Conservation (phyloP, 257 asterid species). For the Solanum virginianum region DNA sequence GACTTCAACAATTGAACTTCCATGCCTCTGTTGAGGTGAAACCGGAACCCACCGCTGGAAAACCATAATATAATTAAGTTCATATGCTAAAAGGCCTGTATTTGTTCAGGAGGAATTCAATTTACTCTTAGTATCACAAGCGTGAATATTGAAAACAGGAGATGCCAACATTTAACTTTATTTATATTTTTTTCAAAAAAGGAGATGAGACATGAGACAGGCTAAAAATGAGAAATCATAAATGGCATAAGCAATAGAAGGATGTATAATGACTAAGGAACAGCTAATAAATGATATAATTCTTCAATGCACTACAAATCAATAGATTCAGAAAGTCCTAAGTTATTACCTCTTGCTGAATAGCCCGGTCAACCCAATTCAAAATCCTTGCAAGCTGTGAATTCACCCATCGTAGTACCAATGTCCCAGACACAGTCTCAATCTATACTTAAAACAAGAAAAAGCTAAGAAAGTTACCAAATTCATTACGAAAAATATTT, state of each 20-base stretch:
- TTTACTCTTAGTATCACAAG: background rate
- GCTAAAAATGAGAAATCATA: background rate
- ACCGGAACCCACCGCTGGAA: slow-evolving; percentile 74
- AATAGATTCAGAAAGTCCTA: background rate
- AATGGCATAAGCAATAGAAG: background rate
- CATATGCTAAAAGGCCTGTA: background rate
- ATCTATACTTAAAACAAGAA: slow-evolving; percentile 35
- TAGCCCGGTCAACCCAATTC: slow-evolving; percentile 91
- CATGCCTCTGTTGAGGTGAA: slow-evolving; percentile 95
- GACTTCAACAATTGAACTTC: slow-evolving; percentile 93
- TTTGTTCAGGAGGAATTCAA: background rate
- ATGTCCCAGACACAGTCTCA: slow-evolving; percentile 78
- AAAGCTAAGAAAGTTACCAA: slow-evolving; percentile 2
- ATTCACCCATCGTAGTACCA: slow-evolving; percentile 97
- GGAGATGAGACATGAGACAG: background rate
- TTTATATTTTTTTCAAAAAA: background rate
- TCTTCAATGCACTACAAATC: background rate
- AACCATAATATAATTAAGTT: slow-evolving; percentile 6
- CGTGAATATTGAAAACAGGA: background rate
- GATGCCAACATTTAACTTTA: background rate
- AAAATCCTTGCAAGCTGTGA: slow-evolving; percentile 82
- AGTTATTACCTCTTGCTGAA: slow-evolving; percentile 78
- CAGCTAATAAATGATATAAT: background rate
- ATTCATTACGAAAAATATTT: background rate
- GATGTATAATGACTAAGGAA: background rate